These are phyloP conservation scores for Lactarius indigo DNA, from an alignment of 768 basidiomycete species.

Conservation along the genomic window DNA sequence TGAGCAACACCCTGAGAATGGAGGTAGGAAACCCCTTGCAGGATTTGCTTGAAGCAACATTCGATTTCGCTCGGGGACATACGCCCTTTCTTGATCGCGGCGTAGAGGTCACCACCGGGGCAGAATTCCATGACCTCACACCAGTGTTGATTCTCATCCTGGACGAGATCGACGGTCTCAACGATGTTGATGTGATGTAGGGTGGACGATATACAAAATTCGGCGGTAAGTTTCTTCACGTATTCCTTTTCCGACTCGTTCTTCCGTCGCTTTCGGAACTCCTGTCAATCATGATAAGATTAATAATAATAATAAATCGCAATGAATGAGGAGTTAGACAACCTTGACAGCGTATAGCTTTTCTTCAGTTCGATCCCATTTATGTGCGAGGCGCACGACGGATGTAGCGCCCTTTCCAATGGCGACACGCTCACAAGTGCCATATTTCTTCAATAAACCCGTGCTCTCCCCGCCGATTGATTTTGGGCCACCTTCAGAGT, in stretches of 20 bases:
- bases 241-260: slow-evolving; percentile 99
- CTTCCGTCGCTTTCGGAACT: slow-evolving; percentile 97
- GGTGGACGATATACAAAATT: slow-evolving; percentile 98
- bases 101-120: slow-evolving; percentile 96
- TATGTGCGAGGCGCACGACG: slow-evolving; percentile 93
- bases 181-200: slow-evolving; percentile 92
- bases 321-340: slow-evolving; percentile 4
- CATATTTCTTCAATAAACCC: slow-evolving; percentile 83
- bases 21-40: slow-evolving; percentile 83
- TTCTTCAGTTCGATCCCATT: slow-evolving; percentile 96
- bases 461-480: slow-evolving; percentile 51
- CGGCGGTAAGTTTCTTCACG: slow-evolving; percentile 98
- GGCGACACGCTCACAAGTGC: slow-evolving; percentile 93
- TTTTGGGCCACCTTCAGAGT: slow-evolving; percentile 53
- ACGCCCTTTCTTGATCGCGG: slow-evolving; percentile 95
- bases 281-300: slow-evolving; percentile 45
- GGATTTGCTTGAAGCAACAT: slow-evolving; percentile 96
- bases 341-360: slow-evolving; percentile 99
- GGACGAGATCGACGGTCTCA: slow-evolving; percentile 98
- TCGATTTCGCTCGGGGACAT: slow-evolving; percentile 93
- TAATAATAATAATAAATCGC: not conserved
- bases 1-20: slow-evolving; percentile 98
- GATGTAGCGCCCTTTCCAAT: slow-evolving; percentile 99
- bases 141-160: slow-evolving; percentile 95
- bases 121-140: slow-evolving; percentile 99